These are phyloP conservation scores for Rhynchospora breviuscula DNA, from an alignment of 176 grass and related monocot genomes.

Conservation along the genomic window DNA sequence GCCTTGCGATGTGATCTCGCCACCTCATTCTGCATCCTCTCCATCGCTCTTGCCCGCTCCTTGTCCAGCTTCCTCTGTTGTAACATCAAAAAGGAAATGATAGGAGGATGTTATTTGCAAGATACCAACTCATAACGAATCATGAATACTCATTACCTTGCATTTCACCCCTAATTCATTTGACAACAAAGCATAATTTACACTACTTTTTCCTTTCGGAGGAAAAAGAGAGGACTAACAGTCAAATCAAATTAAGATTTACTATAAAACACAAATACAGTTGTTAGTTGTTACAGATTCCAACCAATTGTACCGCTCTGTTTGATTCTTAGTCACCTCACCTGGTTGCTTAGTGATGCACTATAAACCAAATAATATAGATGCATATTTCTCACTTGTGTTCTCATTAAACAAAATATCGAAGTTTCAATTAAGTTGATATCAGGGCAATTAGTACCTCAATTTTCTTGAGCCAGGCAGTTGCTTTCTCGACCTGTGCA, in stretches of 20 bases:
- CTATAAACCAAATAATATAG: too few species aligned
- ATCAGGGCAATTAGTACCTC: constrained; percentile 37
- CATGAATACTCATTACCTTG: not conserved
- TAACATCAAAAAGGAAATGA: not conserved
- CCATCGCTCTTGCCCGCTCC: constrained; percentile 73
- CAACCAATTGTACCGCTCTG: too few species aligned
- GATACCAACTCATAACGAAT: not conserved
- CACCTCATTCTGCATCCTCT: constrained; percentile 94
- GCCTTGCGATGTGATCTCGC: constrained; percentile 71
- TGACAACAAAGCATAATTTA: not conserved
- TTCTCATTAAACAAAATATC: not conserved
- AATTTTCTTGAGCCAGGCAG: constrained; percentile 71
- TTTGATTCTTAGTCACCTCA: too few species aligned
- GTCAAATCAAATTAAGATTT: too few species aligned
- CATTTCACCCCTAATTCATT: not conserved
- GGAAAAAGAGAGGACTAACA: too few species aligned
- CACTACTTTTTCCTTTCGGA: too few species aligned
- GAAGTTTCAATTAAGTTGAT: not conserved
- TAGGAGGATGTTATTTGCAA: not conserved
- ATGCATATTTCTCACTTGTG: too few species aligned
- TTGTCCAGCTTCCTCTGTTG: constrained; percentile 79
- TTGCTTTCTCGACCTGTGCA: constrained; percentile 66
- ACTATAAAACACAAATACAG: too few species aligned
- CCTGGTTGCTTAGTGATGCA: too few species aligned
- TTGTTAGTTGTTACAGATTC: too few species aligned